Conservation (phyloP, 1,284 basidiomycete genomes). For the Vanrija sp. region DNA sequence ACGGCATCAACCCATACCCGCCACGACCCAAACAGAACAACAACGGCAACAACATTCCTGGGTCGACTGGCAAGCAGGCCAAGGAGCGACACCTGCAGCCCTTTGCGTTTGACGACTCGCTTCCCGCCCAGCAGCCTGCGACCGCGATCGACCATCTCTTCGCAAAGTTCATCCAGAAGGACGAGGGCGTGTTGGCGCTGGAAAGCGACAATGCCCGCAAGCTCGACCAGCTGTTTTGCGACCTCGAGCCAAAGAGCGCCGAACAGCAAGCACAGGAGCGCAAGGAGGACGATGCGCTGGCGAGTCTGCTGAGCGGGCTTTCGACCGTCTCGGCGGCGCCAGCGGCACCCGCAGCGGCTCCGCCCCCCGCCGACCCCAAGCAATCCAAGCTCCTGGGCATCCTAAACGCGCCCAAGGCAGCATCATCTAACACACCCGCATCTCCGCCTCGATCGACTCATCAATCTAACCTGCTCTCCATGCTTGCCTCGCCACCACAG, state of each 20-base stretch:
- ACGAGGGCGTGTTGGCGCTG: constrained; percentile 17
- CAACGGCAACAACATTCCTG: not conserved
- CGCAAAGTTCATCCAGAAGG: constrained; percentile 37
- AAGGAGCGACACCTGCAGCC: constrained; percentile 31
- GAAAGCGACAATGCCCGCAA: constrained; percentile 29
- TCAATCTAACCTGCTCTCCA: constrained; percentile 13
- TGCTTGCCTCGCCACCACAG: constrained; percentile 8
- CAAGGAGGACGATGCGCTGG: constrained; percentile 36
- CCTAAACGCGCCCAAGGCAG: not conserved
- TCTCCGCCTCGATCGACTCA: constrained; percentile 5
- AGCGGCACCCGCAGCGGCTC: not conserved
- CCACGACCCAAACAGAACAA: constrained; percentile 1
- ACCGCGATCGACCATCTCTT: constrained; percentile 39
- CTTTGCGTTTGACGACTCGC: constrained; percentile 29
- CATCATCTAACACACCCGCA: not conserved
- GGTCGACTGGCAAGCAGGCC: not conserved
- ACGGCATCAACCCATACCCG: constrained; percentile 28
- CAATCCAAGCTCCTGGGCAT: constrained; percentile 12
- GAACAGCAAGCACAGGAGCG: constrained; percentile 15
- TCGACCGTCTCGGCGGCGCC: constrained; percentile 4
- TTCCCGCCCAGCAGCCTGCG: constrained; percentile 1
- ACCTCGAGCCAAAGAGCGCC: constrained; percentile 13
- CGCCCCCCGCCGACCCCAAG: constrained; percentile 3
- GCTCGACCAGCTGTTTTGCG: constrained; percentile 31
- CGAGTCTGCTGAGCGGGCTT: constrained; percentile 28